Conservation (phyloP, 208 protist genomes). For the Naegleria fowleri region DNA sequence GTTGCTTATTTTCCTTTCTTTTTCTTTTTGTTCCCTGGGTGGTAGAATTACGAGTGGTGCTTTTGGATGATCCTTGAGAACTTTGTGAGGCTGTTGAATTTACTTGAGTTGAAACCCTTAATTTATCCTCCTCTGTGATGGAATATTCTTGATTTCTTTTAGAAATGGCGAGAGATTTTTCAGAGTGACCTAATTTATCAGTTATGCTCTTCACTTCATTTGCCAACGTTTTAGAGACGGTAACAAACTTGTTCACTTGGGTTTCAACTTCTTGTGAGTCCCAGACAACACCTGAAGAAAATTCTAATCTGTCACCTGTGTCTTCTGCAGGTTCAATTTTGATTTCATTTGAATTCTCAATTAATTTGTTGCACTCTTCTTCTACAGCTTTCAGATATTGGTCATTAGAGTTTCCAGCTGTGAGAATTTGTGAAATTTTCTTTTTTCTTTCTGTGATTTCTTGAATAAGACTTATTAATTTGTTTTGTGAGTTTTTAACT, state of each 20-base stretch:
- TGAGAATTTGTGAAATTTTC: neutral
- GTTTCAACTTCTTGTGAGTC: neutral
- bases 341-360: neutral
- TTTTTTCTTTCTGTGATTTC: neutral
- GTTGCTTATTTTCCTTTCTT: too few species aligned
- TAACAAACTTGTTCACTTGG: neutral
- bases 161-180: neutral
- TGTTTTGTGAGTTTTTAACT: neutral
- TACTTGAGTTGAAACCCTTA: too few species aligned
- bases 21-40: too few species aligned
- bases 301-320: neutral
- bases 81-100: too few species aligned
- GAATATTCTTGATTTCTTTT: neutral
- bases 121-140: neutral
- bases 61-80: too few species aligned
- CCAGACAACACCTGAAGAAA: neutral
- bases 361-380: neutral
- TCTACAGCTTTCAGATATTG: neutral
- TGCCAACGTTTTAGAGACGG: neutral
- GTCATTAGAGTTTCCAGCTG: neutral
- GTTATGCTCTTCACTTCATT: neutral
- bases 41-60: too few species aligned
- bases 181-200: neutral
- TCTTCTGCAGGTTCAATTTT: neutral
- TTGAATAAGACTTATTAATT: neutral